Evolutionary conservation across 164 flowering plant species (phyloP), one percentile per base, ranked within the genome.

Genomic region (Kalanchoe fedtschenkoi): DNA sequence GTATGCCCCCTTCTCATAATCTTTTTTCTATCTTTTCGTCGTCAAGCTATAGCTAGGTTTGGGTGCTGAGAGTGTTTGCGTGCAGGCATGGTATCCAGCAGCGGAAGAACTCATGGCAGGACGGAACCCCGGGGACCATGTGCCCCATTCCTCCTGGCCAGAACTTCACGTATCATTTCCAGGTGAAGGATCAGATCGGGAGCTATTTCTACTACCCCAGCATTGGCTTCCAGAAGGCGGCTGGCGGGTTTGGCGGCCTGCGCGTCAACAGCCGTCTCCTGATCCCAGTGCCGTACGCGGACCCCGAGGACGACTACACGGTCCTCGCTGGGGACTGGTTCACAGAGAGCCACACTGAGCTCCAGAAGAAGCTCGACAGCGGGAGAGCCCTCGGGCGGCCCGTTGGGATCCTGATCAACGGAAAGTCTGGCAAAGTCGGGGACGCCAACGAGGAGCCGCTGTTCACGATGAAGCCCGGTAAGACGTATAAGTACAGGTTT

Each of bases 181-280:
- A 86, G 62, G 77, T 78, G 30, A 86, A 86, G 74, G 91, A 86
- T 56, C 92, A 86, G 65, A 82, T 86, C 0, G 92, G 92, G 0
- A 81, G 77, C 69, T 86, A 75, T 65, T 67, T 74, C 58, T 86
- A 86, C 70, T 82, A 72, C 74, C 92, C 92, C 24, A 64, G 80
- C 56, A 70, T 76, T 3, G 73, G 64, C 17, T 44, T 82, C 57
- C 92, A 82, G 30, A 65, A 73, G 61, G 84, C 84, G 0, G 70
- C 84, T 0, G 92, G 92, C 30, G 92, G 77, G 6, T 76, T 75
- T 21, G 92, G 92, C 11, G 77, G 78, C 29, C 72, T 86, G 22
- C 72, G 78, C 2, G 42, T 84, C 65, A 72, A 83, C 73, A 79
- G 80, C 46, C 81, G 85, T 9, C 61, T 58, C 2, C 76, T 79